Percentiles rank a stretch among this genome's conserved stretches.
Conservation (phyloP, 2,329 filamentous ascomycete species). For the Clarireedia paspali region DNA sequence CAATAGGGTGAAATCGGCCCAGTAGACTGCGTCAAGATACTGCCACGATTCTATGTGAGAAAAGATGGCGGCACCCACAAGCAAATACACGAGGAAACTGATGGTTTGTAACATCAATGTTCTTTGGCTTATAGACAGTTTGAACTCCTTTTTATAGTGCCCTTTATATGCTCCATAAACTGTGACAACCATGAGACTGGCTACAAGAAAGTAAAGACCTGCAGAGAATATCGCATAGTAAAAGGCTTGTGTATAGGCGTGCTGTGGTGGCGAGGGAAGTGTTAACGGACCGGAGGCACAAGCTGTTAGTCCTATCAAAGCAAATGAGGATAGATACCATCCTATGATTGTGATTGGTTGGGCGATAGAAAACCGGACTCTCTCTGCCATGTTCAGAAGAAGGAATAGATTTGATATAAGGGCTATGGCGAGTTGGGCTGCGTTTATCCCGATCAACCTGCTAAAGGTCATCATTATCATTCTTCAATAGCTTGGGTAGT, state of each 20-base stretch:
- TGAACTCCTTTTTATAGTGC: constrained; percentile 73
- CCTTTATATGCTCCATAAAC: constrained; percentile 64
- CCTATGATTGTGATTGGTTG: constrained; percentile 76
- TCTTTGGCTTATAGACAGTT: constrained; percentile 70
- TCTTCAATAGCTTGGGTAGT: not conserved
- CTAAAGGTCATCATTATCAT: not conserved
- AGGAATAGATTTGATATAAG: constrained; percentile 74
- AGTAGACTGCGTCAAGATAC: constrained; percentile 73
- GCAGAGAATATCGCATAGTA: constrained; percentile 81
- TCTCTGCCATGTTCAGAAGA: constrained; percentile 77
- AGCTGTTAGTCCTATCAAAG: constrained; percentile 58
- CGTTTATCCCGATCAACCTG: constrained; percentile 69
- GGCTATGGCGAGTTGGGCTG: constrained; percentile 66
- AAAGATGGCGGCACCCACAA: constrained; percentile 70
- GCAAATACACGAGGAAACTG: constrained; percentile 72
- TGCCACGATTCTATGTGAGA: constrained; percentile 63
- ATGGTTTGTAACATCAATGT: constrained; percentile 90
- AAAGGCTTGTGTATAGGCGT: constrained; percentile 71
- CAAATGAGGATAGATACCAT: constrained; percentile 60
- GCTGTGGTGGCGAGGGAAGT: constrained; percentile 41
- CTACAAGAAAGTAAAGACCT: constrained; percentile 67
- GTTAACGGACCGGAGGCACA: constrained; percentile 54
- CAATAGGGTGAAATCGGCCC: constrained; percentile 65
- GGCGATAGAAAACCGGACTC: constrained; percentile 72
- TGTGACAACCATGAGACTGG: constrained; percentile 69